A percentile compares a stretch with the other conserved stretches of the same genome.
Conservation (phyloP, 176 grass and related monocot genomes). For the Areca catechu region DNA sequence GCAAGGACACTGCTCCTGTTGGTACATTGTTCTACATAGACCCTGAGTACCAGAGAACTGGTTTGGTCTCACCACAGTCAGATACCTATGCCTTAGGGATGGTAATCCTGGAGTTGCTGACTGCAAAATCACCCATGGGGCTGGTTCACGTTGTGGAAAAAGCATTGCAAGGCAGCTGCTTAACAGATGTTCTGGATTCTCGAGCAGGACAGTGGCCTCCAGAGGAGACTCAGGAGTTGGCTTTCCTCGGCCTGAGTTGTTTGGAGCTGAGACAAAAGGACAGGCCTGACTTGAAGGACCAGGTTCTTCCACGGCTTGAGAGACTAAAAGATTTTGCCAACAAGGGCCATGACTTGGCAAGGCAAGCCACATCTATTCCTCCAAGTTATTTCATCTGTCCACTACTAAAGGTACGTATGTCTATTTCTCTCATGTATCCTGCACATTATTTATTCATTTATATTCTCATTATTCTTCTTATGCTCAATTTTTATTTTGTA, state of each 20-base stretch:
- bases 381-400: constrained; percentile 19
- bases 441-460: too few relatives aligned
- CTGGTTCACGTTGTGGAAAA: constrained; percentile 3
- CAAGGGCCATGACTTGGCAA: background rate
- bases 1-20: constrained; percentile 53
- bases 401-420: background rate
- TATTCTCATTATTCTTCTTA: too few relatives aligned
- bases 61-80: constrained; percentile 17
- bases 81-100: constrained; percentile 22
- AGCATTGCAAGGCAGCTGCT: constrained; percentile 3
- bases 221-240: constrained; percentile 4
- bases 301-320: constrained; percentile 16
- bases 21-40: constrained; percentile 95
- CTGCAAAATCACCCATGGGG: constrained; percentile 20
- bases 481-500: too few relatives aligned
- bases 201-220: constrained; percentile 8
- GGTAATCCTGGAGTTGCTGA: constrained; percentile 21
- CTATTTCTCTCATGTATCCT: background rate
- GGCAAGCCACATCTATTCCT: background rate
- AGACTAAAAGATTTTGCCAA: constrained; percentile 5
- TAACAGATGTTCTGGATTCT: constrained; percentile 12
- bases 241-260: constrained; percentile 8
- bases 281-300: constrained; percentile 5
- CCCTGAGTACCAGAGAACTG: constrained; percentile 67
- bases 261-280: constrained; percentile 19